Evolutionary conservation across 176 grass and related monocot species (phyloP).

Genomic region (Ananas comosus): DNA sequence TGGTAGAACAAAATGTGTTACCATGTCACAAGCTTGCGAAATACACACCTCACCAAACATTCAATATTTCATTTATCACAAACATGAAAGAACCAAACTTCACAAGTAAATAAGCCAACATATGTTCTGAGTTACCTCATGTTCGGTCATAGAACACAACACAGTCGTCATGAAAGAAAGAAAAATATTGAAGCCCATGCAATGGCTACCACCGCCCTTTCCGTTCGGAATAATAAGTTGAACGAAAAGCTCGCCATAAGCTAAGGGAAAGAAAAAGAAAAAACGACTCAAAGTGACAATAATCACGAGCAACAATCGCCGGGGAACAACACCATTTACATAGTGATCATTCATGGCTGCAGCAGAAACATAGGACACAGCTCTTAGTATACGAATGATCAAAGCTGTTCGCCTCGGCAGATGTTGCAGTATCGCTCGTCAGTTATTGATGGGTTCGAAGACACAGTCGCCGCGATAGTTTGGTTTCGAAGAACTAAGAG

Average conservation of each 20-base stretch:
- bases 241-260: constrained; percentile 34
- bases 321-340: constrained; percentile 33
- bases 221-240: constrained; percentile 60
- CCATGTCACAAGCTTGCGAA: neutral
- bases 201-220: constrained; percentile 8
- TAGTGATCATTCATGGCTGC: constrained; percentile 68
- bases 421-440: neutral
- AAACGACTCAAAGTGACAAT: constrained; percentile 7
- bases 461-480: constrained; percentile 11
- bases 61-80: neutral
- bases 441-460: constrained; percentile 47
- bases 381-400: constrained; percentile 45
- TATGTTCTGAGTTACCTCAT: neutral
- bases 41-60: neutral
- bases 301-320: constrained; percentile 21
- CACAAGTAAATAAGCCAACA: neutral
- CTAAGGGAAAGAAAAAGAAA: constrained; percentile 21
- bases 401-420: constrained; percentile 29
- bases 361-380: constrained; percentile 67
- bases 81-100: neutral
- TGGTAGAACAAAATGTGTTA: neutral
- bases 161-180: neutral
- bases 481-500: constrained; percentile 5
- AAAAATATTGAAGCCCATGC: neutral
- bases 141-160: neutral